Evolutionary conservation across 805 yeast genomes (phyloP).

Genomic region (Sugiyamaella boreocaroliniensis): DNA sequence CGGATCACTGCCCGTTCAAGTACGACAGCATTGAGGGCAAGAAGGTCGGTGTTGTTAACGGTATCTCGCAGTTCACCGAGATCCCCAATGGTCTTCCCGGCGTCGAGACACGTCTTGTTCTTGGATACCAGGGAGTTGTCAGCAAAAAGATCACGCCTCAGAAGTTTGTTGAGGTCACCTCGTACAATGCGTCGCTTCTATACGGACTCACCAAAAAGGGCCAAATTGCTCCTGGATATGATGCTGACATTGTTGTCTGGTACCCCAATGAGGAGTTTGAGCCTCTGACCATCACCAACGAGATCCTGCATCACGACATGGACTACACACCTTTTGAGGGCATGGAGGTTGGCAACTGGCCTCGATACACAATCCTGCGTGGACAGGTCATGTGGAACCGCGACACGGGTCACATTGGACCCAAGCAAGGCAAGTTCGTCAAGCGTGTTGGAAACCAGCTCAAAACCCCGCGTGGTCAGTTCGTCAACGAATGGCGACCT

Average conservation of each 20-base stretch:
- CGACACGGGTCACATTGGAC: slow-evolving; percentile 15
- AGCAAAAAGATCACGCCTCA: slow-evolving; percentile 37
- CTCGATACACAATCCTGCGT: slow-evolving; percentile 29
- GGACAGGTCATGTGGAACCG: slow-evolving; percentile 35
- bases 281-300: slow-evolving; percentile 4
- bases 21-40: slow-evolving; percentile 40
- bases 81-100: slow-evolving; percentile 48
- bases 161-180: slow-evolving; percentile 40
- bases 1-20: slow-evolving; percentile 43
- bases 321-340: slow-evolving; percentile 28
- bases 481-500: slow-evolving; percentile 9
- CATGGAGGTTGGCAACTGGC: slow-evolving; percentile 11
- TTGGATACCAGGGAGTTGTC: slow-evolving; percentile 40
- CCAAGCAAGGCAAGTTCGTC: slow-evolving; percentile 4
- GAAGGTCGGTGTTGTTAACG: slow-evolving; percentile 36
- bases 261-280: slow-evolving; percentile 36
- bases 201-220: slow-evolving; percentile 42
- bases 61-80: slow-evolving; percentile 37
- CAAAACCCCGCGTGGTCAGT: slow-evolving; percentile 4
- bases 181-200: slow-evolving; percentile 41
- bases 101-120: slow-evolving; percentile 42
- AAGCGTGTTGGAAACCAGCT: slow-evolving; percentile 8
- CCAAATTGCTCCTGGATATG: slow-evolving; percentile 39
- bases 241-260: slow-evolving; percentile 46
- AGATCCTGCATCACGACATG: slow-evolving; percentile 13